Evolutionary conservation across 2,329 filamentous ascomycete genomes (phyloP), one percentile per base, ranked within the genome.

Genomic region (Fusarium protoensiforme): DNA sequence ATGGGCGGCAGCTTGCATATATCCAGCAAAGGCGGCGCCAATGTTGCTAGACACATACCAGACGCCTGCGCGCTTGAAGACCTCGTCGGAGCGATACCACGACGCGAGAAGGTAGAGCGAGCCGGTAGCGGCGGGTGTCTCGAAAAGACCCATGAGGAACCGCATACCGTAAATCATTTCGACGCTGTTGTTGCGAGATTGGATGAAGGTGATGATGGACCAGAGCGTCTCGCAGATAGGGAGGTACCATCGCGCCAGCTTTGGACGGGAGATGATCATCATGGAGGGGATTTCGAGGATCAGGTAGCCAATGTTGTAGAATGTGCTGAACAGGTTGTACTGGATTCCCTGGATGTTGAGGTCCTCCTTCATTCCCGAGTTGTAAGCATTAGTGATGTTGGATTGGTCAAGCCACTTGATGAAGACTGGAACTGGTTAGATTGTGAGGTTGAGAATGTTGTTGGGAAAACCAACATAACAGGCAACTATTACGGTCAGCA

Each of bases 31-130:
- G 10, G 61, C 61, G 6, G 68, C 63, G 1, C 73, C 74, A 2
- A 75, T 63, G 41, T 75, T 57, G 51, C 65, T 38, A 11, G 73
- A 69, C n/a, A 86, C 82, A 16, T 83, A 88, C 82, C 86, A 88
- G 1, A 87, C 81, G 0, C 86, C 85, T 0, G 85, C 84, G 5
- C 87, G 83, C 72, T 88, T 88, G 68, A 86, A 87, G 0, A 83
- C 78, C n/a, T 82, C 81, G 7, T 77, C 72, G 14, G 77, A 78
- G 2, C 75, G 78, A 41, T 83, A 83, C 81, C 80, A 83, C 1
- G 79, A 81, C 1, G 80, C 65, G 6, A 82, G 76, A 9, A 82
- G 62, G 59, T 80, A 82, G 1, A 81, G 62, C 4, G 71, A 75
- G 0, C 78, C 77, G 2, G 75, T 69, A 5, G 75, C 65, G 3